These are phyloP conservation scores for Bruguiera hainesii DNA, from an alignment of 441 rosid species.

Conservation along the genomic window DNA sequence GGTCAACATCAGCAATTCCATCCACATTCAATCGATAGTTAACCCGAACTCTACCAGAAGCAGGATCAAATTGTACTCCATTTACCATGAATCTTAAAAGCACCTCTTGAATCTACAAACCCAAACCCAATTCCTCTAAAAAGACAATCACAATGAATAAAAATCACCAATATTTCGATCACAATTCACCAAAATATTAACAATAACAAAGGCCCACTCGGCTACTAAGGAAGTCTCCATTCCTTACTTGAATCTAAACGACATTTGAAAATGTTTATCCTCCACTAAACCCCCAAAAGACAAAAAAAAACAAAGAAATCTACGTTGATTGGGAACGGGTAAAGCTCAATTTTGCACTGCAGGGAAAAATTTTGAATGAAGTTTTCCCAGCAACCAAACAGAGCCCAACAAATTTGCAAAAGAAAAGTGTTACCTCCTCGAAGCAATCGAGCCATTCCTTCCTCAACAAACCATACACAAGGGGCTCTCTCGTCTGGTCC, in stretches of 20 bases:
- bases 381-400: conserved; percentile 25
- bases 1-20: conserved; percentile 48
- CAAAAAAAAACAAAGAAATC: no score
- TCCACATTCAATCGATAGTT: conserved; percentile 44
- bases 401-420: not conserved
- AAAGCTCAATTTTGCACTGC: no score
- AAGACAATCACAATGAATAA: conserved; percentile 43
- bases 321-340: no score
- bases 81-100: conserved; percentile 65
- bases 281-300: not conserved
- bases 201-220: conserved; percentile 8
- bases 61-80: conserved; percentile 69
- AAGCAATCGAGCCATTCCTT: conserved; percentile 77
- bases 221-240: not conserved
- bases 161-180: conserved; percentile 31
- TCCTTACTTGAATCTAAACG: not conserved
- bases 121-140: conserved; percentile 60
- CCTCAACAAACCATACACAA: conserved; percentile 63
- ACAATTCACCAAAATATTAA: conserved; percentile 17
- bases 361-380: no score
- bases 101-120: conserved; percentile 92
- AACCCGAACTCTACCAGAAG: conserved; percentile 46
- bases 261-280: not conserved
- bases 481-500: conserved; percentile 59
- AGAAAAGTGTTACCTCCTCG: conserved; percentile 43